Conservation (phyloP, 805 yeast genomes). For the Komagataella pseudopastoris region DNA sequence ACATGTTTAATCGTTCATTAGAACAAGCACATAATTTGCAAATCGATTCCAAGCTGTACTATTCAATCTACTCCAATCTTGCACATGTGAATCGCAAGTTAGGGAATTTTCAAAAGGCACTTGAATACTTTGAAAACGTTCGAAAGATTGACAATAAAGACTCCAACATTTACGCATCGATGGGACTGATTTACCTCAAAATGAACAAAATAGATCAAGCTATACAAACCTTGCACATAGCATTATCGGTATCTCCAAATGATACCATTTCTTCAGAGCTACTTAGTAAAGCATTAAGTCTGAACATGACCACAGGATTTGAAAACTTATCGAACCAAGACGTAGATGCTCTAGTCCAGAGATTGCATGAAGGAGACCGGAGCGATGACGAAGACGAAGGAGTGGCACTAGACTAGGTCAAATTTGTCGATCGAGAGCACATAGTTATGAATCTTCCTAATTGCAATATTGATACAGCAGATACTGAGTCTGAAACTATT, state of each 20-base stretch:
- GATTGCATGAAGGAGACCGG: not conserved
- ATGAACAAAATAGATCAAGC: constrained; percentile 52
- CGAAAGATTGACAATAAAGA: constrained; percentile 56
- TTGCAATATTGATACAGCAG: not conserved
- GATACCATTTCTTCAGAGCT: constrained; percentile 81
- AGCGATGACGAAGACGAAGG: constrained; percentile 1
- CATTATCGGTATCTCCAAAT: constrained; percentile 63
- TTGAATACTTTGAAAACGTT: constrained; percentile 67
- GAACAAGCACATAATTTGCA: constrained; percentile 59
- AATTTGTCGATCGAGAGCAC: not conserved
- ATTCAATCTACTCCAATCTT: constrained; percentile 72
- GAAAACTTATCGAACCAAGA: not conserved
- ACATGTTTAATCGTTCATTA: constrained; percentile 56
- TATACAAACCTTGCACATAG: constrained; percentile 65
- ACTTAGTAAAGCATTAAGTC: constrained; percentile 65
- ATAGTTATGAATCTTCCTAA: not conserved
- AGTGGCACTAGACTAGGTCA: not conserved
- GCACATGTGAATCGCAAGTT: constrained; percentile 78
- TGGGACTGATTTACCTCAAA: constrained; percentile 73
- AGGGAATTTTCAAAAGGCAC: constrained; percentile 48
- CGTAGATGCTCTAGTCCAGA: not conserved
- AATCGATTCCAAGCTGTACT: constrained; percentile 73
- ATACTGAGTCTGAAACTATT: not conserved
- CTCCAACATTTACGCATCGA: constrained; percentile 61
- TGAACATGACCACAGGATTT: constrained; percentile 18